A percentile compares a stretch with the other conserved stretches of the same genome.
Conservation (phyloP, 2,329 filamentous ascomycete species). For the Ophiosphaerella korrae region DNA sequence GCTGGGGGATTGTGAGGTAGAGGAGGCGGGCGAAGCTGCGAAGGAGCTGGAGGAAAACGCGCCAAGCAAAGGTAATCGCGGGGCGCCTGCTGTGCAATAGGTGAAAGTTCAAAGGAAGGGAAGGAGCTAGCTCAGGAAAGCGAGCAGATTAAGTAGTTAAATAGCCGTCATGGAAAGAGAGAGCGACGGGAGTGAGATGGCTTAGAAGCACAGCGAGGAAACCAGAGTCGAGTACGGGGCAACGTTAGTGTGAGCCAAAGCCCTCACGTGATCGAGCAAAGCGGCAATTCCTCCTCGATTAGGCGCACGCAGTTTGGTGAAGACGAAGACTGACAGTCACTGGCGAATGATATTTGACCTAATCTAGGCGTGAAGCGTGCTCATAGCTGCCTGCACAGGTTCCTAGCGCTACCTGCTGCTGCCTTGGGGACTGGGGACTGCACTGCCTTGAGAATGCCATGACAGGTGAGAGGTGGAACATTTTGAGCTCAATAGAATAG, state of each 20-base stretch:
- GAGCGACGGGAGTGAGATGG: slow-evolving; percentile 26
- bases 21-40: slow-evolving; percentile 19
- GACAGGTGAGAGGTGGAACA: slow-evolving; percentile 18
- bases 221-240: slow-evolving; percentile 4
- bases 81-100: slow-evolving; percentile 15
- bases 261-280: slow-evolving; percentile 20
- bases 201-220: slow-evolving; percentile 18
- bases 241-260: neutral
- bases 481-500: slow-evolving; percentile 2
- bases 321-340: slow-evolving; percentile 18
- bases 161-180: slow-evolving; percentile 36
- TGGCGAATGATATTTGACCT: slow-evolving; percentile 16
- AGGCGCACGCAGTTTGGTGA: neutral
- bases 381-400: slow-evolving; percentile 22
- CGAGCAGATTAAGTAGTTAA: slow-evolving; percentile 39
- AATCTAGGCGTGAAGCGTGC: slow-evolving; percentile 5
- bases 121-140: slow-evolving; percentile 29
- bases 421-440: slow-evolving; percentile 28
- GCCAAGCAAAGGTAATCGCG: slow-evolving; percentile 38
- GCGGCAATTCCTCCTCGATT: slow-evolving; percentile 7
- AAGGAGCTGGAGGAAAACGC: slow-evolving; percentile 39
- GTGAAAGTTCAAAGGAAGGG: slow-evolving; percentile 22
- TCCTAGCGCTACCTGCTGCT: slow-evolving; percentile 39
- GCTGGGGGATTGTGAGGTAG: slow-evolving; percentile 20
- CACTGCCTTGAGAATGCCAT: slow-evolving; percentile 19